A percentile compares a stretch with the other conserved stretches of the same genome.
phyloP scores from a whole-genome alignment of 805 yeast species.

The Lachancea fermentati region DNA sequence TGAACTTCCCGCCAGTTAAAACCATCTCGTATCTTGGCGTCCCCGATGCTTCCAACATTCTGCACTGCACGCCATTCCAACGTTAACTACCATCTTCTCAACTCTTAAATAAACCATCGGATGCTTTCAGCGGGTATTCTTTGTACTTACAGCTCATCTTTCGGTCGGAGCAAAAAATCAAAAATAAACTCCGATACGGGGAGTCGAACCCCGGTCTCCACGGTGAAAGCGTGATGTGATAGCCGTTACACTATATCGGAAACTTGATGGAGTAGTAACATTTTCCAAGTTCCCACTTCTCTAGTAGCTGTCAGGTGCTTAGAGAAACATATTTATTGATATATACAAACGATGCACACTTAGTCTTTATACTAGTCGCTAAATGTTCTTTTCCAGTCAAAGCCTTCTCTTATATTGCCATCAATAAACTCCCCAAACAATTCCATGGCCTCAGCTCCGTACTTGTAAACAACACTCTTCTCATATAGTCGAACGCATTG shows the following conservation, averaged over 20 bases:
- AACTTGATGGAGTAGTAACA: not conserved
- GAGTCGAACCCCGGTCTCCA: slow-evolving; percentile 28
- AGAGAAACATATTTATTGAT: no score
- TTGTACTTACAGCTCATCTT: not conserved
- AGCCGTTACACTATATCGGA: slow-evolving; percentile 29
- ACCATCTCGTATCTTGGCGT: no score
- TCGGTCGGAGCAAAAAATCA: not conserved
- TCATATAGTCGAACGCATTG: slow-evolving; percentile 9
- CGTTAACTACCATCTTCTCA: no score
- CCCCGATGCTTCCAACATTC: no score
- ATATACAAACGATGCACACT: no score
- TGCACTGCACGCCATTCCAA: no score
- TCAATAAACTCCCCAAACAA: slow-evolving; percentile 6
- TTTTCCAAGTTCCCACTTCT: no score
- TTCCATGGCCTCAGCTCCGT: slow-evolving; percentile 2
- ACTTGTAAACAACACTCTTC: slow-evolving; percentile 4
- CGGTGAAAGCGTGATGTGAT: slow-evolving; percentile 28
- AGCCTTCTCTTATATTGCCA: not conserved
- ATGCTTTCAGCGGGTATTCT: no score
- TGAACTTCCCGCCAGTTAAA: no score
- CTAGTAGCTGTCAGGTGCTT: no score
- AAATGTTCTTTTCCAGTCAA: not conserved
- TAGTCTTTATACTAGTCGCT: not conserved
- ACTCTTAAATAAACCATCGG: no score
- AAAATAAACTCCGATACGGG: slow-evolving; percentile 22